A percentile compares a stretch with the other conserved stretches of the same genome.
These are phyloP conservation scores for Pyricularia sp. DNA, from an alignment of 2,329 filamentous ascomycete genomes.

Conservation along the genomic window DNA sequence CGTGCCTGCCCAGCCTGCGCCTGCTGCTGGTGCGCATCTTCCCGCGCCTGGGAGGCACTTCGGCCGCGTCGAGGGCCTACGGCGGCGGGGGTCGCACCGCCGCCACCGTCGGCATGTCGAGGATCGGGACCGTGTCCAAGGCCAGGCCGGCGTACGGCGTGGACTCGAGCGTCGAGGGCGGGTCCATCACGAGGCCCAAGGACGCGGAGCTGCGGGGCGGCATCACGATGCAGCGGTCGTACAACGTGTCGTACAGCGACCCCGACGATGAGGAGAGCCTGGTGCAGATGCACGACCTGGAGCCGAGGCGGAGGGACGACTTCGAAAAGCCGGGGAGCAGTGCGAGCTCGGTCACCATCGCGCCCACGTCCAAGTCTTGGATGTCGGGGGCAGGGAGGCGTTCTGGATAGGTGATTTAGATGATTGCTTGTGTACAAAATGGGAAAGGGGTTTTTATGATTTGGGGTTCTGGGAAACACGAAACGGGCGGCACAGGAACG, in stretches of 20 bases:
- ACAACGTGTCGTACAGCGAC: slow-evolving; percentile 10
- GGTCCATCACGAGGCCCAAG: neutral
- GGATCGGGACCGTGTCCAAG: neutral
- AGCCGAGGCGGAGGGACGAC: neutral
- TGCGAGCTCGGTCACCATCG: neutral
- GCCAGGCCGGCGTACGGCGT: neutral
- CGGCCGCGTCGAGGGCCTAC: neutral
- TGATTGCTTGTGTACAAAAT: neutral
- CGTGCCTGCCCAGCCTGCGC: slow-evolving; percentile 22
- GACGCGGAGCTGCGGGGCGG: slow-evolving; percentile 8
- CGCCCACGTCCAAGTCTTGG: neutral
- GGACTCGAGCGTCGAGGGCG: neutral
- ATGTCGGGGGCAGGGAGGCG: neutral
- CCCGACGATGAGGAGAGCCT: slow-evolving; percentile 12
- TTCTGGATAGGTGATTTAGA: neutral
- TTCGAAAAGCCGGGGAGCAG: neutral
- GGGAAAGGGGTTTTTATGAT: neutral
- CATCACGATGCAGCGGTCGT: slow-evolving; percentile 11
- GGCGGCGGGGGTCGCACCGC: neutral
- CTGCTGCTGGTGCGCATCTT: slow-evolving; percentile 19
- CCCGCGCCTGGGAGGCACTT: slow-evolving; percentile 12
- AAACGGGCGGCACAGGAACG: no score
- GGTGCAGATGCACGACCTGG: slow-evolving; percentile 12
- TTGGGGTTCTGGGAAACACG: no score
- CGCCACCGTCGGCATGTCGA: neutral